phyloP scores from a whole-genome alignment of 257 asterid genomes.

The Solanum medicagineum region DNA sequence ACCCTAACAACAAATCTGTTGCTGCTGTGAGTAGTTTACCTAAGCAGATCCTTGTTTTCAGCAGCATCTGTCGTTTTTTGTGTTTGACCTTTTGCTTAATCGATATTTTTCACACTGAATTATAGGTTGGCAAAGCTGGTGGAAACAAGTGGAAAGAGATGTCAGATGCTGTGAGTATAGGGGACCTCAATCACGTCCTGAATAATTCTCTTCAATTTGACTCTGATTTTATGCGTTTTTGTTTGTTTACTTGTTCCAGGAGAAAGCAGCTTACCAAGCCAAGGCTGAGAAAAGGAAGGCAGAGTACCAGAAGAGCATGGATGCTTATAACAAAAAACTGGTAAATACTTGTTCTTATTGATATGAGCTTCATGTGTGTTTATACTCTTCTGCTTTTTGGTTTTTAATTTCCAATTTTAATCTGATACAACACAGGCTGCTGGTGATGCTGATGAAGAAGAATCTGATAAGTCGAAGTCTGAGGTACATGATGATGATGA shows the following conservation, averaged over 20 bases:
- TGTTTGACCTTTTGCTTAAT: too few species aligned
- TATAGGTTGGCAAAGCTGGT: constrained; percentile 83
- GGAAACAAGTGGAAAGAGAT: constrained; percentile 80
- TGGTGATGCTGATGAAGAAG: constrained; percentile 8
- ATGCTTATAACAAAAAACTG: constrained; percentile 54
- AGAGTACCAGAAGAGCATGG: constrained; percentile 56
- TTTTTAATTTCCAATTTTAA: not conserved
- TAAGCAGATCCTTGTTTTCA: not conserved
- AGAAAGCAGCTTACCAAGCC: constrained; percentile 61
- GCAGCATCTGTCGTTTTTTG: not conserved
- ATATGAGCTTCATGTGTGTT: too few species aligned
- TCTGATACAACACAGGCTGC: not conserved
- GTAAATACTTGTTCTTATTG: constrained; percentile 3
- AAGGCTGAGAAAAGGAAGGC: constrained; percentile 73
- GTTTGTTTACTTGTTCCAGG: constrained; percentile 12
- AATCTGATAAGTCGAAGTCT: constrained; percentile 21
- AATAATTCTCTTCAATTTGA: not conserved
- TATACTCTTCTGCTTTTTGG: not conserved
- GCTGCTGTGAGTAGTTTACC: constrained; percentile 37
- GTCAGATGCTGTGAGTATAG: constrained; percentile 44
- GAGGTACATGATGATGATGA: constrained; percentile 21
- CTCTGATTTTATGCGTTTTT: not conserved
- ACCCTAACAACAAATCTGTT: constrained; percentile 76
- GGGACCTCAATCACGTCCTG: not conserved
- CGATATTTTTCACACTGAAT: not conserved